phyloP scores from a whole-genome alignment of 768 basidiomycete genomes.

The Neoboletus brunneissimus region DNA sequence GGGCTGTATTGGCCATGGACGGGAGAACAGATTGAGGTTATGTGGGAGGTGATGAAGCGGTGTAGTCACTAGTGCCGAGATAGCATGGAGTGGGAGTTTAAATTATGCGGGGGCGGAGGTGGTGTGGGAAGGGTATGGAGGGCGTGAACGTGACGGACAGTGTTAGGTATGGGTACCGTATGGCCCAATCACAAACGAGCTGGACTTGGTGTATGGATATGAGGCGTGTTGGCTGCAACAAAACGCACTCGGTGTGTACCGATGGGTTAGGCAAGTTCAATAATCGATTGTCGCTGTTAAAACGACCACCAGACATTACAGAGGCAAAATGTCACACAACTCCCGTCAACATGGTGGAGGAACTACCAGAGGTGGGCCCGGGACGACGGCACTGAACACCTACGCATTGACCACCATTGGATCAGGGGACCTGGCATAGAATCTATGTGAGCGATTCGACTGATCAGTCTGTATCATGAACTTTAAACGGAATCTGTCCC shows the following conservation, averaged over 20 bases:
- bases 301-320: not conserved
- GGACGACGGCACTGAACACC: not conserved
- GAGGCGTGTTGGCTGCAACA: not conserved
- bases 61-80: conserved; percentile 10
- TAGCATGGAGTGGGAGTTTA: conserved; percentile 18
- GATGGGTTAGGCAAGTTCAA: not conserved
- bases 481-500: too few relatives aligned
- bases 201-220: conserved; percentile 9
- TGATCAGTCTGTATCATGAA: too few relatives aligned
- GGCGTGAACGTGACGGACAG: conserved; percentile 6
- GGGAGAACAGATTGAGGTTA: not conserved
- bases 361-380: too few relatives aligned
- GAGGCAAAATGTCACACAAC: too few relatives aligned
- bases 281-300: not conserved
- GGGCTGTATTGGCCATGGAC: conserved; percentile 15
- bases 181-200: conserved; percentile 3
- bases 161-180: conserved; percentile 4
- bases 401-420: not conserved
- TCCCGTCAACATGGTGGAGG: too few relatives aligned
- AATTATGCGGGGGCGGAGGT: conserved; percentile 12
- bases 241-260: not conserved
- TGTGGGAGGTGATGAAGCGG: conserved; percentile 6
- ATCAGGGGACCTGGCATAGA: not conserved
- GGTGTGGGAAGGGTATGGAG: conserved; percentile 12
- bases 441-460: not conserved